These are phyloP conservation scores for Fraxinus floribunda DNA, from an alignment of 305 asterid genomes.

Conservation along the genomic window DNA sequence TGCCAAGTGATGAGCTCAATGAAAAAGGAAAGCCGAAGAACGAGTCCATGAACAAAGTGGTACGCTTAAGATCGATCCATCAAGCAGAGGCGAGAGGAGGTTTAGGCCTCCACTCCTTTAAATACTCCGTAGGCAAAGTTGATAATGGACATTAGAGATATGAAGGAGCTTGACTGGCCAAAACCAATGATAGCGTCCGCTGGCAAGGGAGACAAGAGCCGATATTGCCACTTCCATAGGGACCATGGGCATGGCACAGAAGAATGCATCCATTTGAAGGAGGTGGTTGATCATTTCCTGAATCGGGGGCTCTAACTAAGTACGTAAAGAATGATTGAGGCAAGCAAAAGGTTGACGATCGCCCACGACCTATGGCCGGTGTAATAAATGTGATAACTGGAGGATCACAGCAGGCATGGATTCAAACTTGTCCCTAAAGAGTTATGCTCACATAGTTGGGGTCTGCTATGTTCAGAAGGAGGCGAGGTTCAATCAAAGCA, in stretches of 20 bases:
- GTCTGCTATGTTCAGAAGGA: background rate
- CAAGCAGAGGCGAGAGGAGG: no score
- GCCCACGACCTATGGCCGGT: background rate
- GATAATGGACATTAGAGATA: background rate
- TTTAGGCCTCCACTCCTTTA: no score
- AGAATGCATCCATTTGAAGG: background rate
- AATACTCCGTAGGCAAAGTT: background rate
- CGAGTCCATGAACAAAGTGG: no score
- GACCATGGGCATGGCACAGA: background rate
- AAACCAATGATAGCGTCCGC: background rate
- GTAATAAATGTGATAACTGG: background rate
- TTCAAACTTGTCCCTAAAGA: background rate
- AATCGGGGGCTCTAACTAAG: background rate
- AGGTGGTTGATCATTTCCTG: background rate
- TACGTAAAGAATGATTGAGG: background rate
- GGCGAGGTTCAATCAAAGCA: background rate
- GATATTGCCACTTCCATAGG: background rate
- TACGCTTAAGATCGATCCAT: no score
- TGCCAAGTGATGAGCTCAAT: no score
- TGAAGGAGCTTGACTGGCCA: background rate
- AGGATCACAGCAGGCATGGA: background rate
- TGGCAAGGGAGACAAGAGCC: background rate
- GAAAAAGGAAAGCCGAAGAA: no score
- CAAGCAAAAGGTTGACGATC: background rate
- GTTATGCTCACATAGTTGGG: background rate